A percentile compares a stretch with the other conserved stretches of the same genome.
These are phyloP conservation scores for Diplocarpon mali DNA, from an alignment of 2,329 filamentous ascomycete genomes.

Conservation along the genomic window DNA sequence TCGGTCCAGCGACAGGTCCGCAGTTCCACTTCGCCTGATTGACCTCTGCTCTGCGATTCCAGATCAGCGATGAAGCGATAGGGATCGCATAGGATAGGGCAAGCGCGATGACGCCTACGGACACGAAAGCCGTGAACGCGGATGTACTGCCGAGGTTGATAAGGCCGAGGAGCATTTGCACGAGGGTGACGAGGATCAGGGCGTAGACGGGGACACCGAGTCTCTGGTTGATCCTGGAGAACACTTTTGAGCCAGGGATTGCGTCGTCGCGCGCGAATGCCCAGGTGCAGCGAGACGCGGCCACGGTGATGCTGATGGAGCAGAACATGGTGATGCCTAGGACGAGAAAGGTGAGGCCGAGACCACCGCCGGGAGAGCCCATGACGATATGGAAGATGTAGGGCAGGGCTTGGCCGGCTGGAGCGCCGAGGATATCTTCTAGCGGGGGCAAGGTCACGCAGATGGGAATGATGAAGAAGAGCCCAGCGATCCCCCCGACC, in stretches of 20 bases:
- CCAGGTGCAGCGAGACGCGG: conserved; percentile 51
- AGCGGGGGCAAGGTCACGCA: conserved; percentile 38
- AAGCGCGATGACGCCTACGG: conserved; percentile 60
- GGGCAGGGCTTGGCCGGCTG: conserved; percentile 37
- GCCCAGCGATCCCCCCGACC: conserved; percentile 36
- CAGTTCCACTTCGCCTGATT: conserved; percentile 45
- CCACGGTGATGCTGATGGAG: conserved; percentile 40
- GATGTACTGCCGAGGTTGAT: conserved; percentile 58
- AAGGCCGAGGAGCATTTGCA: conserved; percentile 57
- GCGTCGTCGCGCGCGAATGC: conserved; percentile 59
- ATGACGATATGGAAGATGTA: conserved; percentile 40
- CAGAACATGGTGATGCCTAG: conserved; percentile 41
- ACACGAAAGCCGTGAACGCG: conserved; percentile 62
- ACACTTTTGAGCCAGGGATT: conserved; percentile 48
- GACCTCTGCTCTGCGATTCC: conserved; percentile 45
- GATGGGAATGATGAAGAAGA: conserved; percentile 42
- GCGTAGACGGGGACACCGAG: conserved; percentile 57
- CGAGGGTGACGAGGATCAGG: conserved; percentile 45
- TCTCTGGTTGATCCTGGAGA: conserved; percentile 47
- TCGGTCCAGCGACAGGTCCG: conserved; percentile 48
- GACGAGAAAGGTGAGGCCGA: conserved; percentile 39
- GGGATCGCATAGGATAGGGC: conserved; percentile 67
- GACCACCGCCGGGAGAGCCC: conserved; percentile 36
- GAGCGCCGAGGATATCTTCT: conserved; percentile 34
- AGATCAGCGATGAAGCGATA: conserved; percentile 55